A percentile compares a stretch with the other conserved stretches of the same genome.
These are phyloP conservation scores for Amanita rimosa DNA, from an alignment of 768 basidiomycete species.

Conservation along the genomic window DNA sequence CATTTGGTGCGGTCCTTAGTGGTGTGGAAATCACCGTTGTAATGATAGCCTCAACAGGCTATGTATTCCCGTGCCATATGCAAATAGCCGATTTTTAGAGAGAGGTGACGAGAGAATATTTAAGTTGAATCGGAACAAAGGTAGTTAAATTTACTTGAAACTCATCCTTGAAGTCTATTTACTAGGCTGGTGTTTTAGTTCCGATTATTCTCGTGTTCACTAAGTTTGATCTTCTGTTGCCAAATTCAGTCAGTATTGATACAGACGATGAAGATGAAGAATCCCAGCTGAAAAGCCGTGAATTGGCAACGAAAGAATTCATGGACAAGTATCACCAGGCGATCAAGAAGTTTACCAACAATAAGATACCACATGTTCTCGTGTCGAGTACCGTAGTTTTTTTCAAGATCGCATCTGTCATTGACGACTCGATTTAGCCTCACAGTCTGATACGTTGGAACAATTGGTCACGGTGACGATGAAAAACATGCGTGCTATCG, in stretches of 20 bases:
- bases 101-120: background rate
- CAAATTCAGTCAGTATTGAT: no score
- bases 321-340: background rate
- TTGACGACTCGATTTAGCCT: background rate
- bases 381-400: background rate
- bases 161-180: background rate
- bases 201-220: conserved; percentile 22
- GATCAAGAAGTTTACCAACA: background rate
- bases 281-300: background rate
- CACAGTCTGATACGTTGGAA: background rate
- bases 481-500: background rate
- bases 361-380: background rate
- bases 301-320: background rate
- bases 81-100: background rate
- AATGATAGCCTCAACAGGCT: conserved; percentile 4
- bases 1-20: background rate
- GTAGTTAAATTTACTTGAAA: conserved; percentile 8
- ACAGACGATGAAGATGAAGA: no score
- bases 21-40: conserved; percentile 2
- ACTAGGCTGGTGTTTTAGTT: conserved; percentile 16
- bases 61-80: background rate
- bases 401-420: no score
- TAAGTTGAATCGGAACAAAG: background rate
- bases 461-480: background rate
- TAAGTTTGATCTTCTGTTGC: conserved; percentile 18